These are phyloP conservation scores for Galeopsis tetrahit DNA, from an alignment of 257 asterid genomes.

Conservation along the genomic window DNA sequence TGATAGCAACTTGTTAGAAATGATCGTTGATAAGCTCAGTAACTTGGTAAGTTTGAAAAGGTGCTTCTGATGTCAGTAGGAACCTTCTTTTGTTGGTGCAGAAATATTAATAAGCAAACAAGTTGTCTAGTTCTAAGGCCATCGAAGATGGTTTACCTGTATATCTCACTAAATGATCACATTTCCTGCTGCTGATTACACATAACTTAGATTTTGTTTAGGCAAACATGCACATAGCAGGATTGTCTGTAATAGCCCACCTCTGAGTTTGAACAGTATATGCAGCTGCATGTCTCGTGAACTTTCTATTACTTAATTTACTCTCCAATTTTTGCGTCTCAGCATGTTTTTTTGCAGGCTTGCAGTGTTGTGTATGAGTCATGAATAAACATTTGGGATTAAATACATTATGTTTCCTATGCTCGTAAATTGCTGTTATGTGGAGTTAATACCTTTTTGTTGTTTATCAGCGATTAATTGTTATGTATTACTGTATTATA, in stretches of 20 bases:
- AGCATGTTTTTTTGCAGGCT: neutral
- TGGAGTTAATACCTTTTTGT: slow-evolving; percentile 26
- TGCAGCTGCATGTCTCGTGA: neutral
- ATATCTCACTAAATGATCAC: neutral
- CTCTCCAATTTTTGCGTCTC: slow-evolving; percentile 10
- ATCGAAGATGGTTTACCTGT: neutral
- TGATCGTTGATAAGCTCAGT: slow-evolving; percentile 93
- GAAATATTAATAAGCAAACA: slow-evolving; percentile 15
- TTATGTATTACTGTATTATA: slow-evolving; percentile 19
- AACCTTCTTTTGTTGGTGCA: slow-evolving; percentile 15
- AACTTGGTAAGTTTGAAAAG: slow-evolving; percentile 59
- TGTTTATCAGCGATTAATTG: slow-evolving; percentile 28
- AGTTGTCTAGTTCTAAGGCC: slow-evolving; percentile 21
- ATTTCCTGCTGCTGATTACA: slow-evolving; percentile 1
- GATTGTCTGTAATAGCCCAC: slow-evolving; percentile 12
- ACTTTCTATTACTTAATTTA: slow-evolving; percentile 1
- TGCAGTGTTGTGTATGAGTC: slow-evolving; percentile 3
- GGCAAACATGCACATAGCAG: slow-evolving; percentile 7
- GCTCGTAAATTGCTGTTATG: slow-evolving; percentile 11
- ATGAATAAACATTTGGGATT: slow-evolving; percentile 19
- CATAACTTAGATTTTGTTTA: neutral
- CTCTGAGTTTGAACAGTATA: slow-evolving; percentile 16
- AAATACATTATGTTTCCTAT: slow-evolving; percentile 13
- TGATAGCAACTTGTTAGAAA: slow-evolving; percentile 87
- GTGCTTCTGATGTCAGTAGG: neutral